phyloP scores from a whole-genome alignment of 345 rosid genomes.

The Pugionium dolabratum region DNA sequence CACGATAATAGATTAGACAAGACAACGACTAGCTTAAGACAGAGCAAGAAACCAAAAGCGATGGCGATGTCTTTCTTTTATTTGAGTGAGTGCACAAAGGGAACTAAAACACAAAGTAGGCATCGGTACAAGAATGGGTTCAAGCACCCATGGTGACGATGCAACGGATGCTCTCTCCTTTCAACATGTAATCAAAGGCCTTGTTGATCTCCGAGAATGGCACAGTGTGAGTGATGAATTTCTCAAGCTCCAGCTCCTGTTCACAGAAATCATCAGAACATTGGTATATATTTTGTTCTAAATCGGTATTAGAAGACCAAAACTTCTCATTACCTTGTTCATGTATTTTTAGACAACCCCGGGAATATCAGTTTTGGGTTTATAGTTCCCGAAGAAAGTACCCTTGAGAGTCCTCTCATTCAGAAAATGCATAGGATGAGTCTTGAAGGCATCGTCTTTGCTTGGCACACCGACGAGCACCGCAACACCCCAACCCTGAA shows the following conservation, averaged over 20 bases:
- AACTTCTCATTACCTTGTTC: slow-evolving; percentile 48
- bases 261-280: background rate
- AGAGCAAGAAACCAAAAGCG: background rate
- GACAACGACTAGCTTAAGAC: background rate
- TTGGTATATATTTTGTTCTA: background rate
- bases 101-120: slow-evolving; percentile 18
- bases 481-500: slow-evolving; percentile 81
- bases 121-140: slow-evolving; percentile 11
- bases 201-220: slow-evolving; percentile 64
- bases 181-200: slow-evolving; percentile 60
- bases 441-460: slow-evolving; percentile 64
- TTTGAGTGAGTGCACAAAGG: slow-evolving; percentile 18
- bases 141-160: slow-evolving; percentile 53
- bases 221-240: slow-evolving; percentile 60
- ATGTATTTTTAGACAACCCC: slow-evolving; percentile 60
- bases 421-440: slow-evolving; percentile 56
- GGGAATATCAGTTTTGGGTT: slow-evolving; percentile 66
- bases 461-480: slow-evolving; percentile 68
- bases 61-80: slow-evolving; percentile 21
- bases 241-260: slow-evolving; percentile 56
- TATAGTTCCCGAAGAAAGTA: slow-evolving; percentile 68
- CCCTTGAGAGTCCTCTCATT: slow-evolving; percentile 74
- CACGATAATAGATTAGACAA: slow-evolving; percentile 8
- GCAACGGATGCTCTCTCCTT: slow-evolving; percentile 58
- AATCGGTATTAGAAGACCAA: background rate